Evolutionary conservation across 2,329 filamentous ascomycete species (phyloP), one percentile per base, ranked within the genome.

Genomic region (Tolypocladium amazonense): DNA sequence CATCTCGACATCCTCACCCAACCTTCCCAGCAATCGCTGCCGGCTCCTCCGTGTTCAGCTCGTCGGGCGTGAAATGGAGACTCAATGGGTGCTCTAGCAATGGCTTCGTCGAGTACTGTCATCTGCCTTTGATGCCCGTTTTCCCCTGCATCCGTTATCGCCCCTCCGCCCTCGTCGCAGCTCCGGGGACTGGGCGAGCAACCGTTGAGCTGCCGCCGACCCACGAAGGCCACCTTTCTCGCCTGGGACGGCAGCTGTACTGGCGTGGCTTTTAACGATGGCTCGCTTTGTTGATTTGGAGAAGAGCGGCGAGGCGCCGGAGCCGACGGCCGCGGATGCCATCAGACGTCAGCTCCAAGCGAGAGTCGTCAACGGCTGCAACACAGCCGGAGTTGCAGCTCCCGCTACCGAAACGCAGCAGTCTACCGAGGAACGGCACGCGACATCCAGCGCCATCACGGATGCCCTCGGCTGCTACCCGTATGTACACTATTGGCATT

Each of bases 391-490:
- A 14, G n/a, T 11, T 33, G 61, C 47, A 37, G 27, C 43, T 23
- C 35, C n/a, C 43, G 18, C 43, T 8, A 23, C 50, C 5, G 20
- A 37, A 12, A 37, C 50, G 30, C 9, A 54, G 20, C 30, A 12
- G 33, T 35, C 58, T 33, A 33, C 56, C n/a, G 56, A 35, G 30
- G 45, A 33, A 25, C 57, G 27, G 20, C 50, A 33, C 18, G 33
- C 58, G 14, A 20, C 53, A 35, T 54, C 52, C 47, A 71, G 61
- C 54, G 63, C 66, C 52, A 65, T 69, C 5, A 69, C 67, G 12
- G 65, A 67, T 45, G 71, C 72, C 2, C 70, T 75, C 59, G 67
- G 69, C 58, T 74, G 72, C 59, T 75, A 74, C 61, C 73, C 73
- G 73, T 75, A 69, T 41, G 66, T 58, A 4, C 5, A 6, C 25